Conservation (phyloP, 352 stramenopile genomes). For the Thalassiosira ordinaria region DNA sequence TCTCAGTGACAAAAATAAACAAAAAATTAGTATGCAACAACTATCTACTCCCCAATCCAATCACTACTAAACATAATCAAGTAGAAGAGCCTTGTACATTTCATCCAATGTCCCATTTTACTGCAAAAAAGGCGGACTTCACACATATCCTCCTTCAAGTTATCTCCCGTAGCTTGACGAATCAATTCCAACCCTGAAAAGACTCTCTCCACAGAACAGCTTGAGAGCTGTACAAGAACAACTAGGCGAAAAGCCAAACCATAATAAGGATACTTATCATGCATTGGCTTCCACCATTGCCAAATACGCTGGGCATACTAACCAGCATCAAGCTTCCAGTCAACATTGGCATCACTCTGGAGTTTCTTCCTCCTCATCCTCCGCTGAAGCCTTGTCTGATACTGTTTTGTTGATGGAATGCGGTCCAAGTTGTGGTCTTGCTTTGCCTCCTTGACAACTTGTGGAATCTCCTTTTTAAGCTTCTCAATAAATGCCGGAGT, state of each 20-base stretch:
- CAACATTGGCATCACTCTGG: background rate
- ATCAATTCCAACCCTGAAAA: slow-evolving; percentile 28
- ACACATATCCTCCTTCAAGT: slow-evolving; percentile 24
- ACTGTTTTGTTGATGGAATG: slow-evolving; percentile 9
- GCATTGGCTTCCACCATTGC: slow-evolving; percentile 25
- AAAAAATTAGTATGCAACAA: background rate
- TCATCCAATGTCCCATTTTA: slow-evolving; percentile 11
- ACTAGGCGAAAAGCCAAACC: slow-evolving; percentile 4
- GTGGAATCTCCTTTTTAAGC: slow-evolving; percentile 12
- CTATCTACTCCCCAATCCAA: too few relatives aligned
- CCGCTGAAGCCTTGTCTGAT: slow-evolving; percentile 17
- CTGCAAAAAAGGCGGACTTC: slow-evolving; percentile 23
- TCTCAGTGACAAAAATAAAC: background rate
- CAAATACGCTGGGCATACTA: slow-evolving; percentile 22
- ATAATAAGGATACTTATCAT: background rate
- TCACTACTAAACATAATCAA: too few relatives aligned
- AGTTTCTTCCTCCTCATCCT: background rate
- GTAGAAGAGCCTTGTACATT: background rate
- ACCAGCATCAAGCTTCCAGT: slow-evolving; percentile 30
- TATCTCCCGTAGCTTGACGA: slow-evolving; percentile 7
- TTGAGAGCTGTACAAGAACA: slow-evolving; percentile 23
- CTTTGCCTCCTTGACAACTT: slow-evolving; percentile 15
- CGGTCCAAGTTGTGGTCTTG: slow-evolving; percentile 14
- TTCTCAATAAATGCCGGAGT: slow-evolving; percentile 18
- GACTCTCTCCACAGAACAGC: slow-evolving; percentile 17